These are phyloP conservation scores for Arthrobotrys sphaeroides DNA, from an alignment of 2,329 filamentous ascomycete species.

Conservation along the genomic window DNA sequence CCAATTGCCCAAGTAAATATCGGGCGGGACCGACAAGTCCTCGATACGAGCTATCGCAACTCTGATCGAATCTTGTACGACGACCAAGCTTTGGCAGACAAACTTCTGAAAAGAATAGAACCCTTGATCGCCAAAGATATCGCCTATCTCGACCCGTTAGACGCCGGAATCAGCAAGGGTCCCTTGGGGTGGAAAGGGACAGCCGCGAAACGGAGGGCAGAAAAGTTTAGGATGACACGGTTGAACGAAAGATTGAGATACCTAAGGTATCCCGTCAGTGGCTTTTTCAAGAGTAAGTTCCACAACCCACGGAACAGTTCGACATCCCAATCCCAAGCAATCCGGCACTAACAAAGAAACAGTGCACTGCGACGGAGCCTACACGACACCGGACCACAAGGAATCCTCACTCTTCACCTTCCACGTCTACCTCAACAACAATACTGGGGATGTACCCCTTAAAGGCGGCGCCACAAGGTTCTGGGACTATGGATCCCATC, in stretches of 20 bases:
- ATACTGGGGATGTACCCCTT: constrained; percentile 39
- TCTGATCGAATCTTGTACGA: constrained; percentile 84
- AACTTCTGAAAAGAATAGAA: constrained; percentile 70
- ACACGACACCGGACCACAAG: constrained; percentile 45
- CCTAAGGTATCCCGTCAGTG: constrained; percentile 50
- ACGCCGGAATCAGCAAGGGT: constrained; percentile 19
- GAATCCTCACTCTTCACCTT: constrained; percentile 54
- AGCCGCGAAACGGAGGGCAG: constrained; percentile 17
- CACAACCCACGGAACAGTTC: neutral
- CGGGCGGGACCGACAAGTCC: constrained; percentile 49
- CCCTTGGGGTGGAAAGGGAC: constrained; percentile 41
- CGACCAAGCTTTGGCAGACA: constrained; percentile 69
- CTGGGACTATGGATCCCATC: constrained; percentile 31
- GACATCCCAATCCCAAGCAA: neutral
- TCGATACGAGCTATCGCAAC: constrained; percentile 64
- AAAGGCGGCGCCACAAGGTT: constrained; percentile 53
- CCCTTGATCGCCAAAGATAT: constrained; percentile 61
- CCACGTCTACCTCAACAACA: constrained; percentile 53
- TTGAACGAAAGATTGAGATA: constrained; percentile 54
- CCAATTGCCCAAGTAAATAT: constrained; percentile 54
- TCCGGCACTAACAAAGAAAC: neutral
- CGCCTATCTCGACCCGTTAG: constrained; percentile 35
- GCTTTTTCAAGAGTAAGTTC: constrained; percentile 54
- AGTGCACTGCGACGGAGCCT: constrained; percentile 55
- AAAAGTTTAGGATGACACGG: constrained; percentile 48